Percentiles rank a stretch among this genome's conserved stretches.
Conservation (phyloP, 148 eudicot genomes). For the Linanthus parryae region DNA sequence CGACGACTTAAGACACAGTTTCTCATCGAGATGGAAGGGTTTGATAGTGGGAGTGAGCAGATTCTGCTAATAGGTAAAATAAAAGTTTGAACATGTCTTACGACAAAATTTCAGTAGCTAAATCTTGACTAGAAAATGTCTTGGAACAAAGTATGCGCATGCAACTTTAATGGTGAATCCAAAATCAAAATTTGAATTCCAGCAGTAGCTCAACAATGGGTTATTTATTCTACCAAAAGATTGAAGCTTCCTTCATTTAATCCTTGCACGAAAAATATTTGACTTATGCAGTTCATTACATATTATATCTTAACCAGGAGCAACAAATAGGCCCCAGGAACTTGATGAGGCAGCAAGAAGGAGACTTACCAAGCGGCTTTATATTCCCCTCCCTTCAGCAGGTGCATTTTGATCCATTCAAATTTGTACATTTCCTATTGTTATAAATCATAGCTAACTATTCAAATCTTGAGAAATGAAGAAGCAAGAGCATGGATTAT, state of each 20-base stretch:
- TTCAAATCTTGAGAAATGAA: constrained; percentile 23
- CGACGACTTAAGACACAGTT: constrained; percentile 97
- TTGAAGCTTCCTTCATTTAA: no score
- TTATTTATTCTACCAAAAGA: no score
- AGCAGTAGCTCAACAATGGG: no score
- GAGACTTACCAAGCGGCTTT: constrained; percentile 91
- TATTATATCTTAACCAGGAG: constrained; percentile 49
- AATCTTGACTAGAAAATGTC: no score
- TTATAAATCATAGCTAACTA: constrained; percentile 2
- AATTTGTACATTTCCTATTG: constrained; percentile 2
- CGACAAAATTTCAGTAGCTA: no score
- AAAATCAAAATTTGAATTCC: no score
- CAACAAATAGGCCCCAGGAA: constrained; percentile 99
- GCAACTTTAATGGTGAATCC: no score
- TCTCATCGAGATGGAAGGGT: constrained; percentile 99
- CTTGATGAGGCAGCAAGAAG: constrained; percentile 99
- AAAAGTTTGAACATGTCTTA: no score
- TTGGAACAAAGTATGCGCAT: no score
- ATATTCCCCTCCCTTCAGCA: constrained; percentile 90
- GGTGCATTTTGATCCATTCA: constrained; percentile 34
- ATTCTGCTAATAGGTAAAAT: constrained; percentile 81
- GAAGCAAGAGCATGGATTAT: constrained; percentile 97
- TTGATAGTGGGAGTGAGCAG: constrained; percentile 88
- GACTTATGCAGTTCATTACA: not conserved
- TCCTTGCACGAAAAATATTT: no score